Evolutionary conservation across 2,329 filamentous ascomycete species (phyloP).

Genomic region (Leptodontidium sp.): DNA sequence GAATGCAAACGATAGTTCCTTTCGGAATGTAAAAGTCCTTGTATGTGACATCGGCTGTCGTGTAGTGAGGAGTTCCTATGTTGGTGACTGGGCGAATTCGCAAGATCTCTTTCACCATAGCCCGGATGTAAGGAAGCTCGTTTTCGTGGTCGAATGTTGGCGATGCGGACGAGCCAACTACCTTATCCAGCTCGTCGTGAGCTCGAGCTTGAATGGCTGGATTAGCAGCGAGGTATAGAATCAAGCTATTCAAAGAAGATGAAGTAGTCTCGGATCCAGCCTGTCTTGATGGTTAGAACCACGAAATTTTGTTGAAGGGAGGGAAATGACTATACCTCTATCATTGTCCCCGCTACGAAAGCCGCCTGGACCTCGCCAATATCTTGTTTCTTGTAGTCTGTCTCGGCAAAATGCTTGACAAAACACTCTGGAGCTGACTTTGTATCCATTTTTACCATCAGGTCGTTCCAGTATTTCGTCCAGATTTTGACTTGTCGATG

Average conservation of each 20-base stretch:
- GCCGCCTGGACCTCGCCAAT: conserved; percentile 18
- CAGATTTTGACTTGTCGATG: conserved; percentile 38
- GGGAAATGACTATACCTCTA: conserved; percentile 40
- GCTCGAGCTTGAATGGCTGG: conserved; percentile 47
- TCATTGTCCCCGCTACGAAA: conserved; percentile 43
- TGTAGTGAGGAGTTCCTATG: conserved; percentile 49
- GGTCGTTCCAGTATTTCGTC: conserved; percentile 40
- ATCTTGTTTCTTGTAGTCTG: conserved; percentile 31
- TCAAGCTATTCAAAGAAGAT: conserved; percentile 42
- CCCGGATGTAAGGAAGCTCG: conserved; percentile 52
- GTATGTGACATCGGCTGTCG: conserved; percentile 54
- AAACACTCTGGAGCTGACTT: conserved; percentile 40
- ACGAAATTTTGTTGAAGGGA: conserved; percentile 50
- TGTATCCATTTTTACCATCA: conserved; percentile 35
- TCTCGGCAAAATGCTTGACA: conserved; percentile 48
- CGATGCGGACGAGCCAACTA: conserved; percentile 51
- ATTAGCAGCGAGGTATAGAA: conserved; percentile 41
- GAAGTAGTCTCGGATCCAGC: conserved; percentile 48
- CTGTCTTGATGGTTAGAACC: conserved; percentile 41
- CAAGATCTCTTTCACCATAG: conserved; percentile 55
- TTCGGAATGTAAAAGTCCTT: conserved; percentile 54
- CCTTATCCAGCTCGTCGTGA: conserved; percentile 50
- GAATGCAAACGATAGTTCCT: conserved; percentile 53
- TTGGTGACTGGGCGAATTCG: conserved; percentile 54
- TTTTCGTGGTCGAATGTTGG: conserved; percentile 52